Evolutionary conservation across 768 basidiomycete genomes (phyloP).

Genomic region (Naganishia kalamii): DNA sequence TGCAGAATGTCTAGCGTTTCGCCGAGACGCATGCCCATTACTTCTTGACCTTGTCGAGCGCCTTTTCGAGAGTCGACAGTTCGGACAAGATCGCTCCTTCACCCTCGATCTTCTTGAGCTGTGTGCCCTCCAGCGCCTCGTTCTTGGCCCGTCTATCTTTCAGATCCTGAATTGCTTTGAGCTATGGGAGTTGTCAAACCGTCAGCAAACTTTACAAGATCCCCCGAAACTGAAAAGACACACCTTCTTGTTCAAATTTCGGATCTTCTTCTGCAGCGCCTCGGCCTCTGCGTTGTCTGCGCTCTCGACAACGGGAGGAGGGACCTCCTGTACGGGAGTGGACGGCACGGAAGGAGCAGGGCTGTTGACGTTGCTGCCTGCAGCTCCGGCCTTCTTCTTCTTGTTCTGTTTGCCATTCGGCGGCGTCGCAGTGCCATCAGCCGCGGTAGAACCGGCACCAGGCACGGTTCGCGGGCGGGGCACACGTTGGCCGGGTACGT

Average conservation of each 20-base stretch:
- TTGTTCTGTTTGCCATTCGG: slow-evolving; percentile 51
- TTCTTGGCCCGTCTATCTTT: slow-evolving; percentile 86
- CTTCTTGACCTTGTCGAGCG: slow-evolving; percentile 21
- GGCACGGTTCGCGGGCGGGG: slow-evolving; percentile 61
- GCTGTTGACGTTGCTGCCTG: slow-evolving; percentile 31
- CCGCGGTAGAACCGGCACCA: slow-evolving; percentile 57
- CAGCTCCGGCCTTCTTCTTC: slow-evolving; percentile 53
- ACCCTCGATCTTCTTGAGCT: slow-evolving; percentile 92
- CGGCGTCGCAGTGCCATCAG: slow-evolving; percentile 48
- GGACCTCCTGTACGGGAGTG: slow-evolving; percentile 17
- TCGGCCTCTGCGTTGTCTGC: slow-evolving; percentile 51
- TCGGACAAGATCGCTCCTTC: slow-evolving; percentile 79
- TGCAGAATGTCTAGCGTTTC: background rate
- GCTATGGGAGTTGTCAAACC: slow-evolving; percentile 50
- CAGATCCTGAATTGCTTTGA: slow-evolving; percentile 97
- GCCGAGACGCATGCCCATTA: background rate
- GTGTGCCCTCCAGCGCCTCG: slow-evolving; percentile 86
- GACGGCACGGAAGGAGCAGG: slow-evolving; percentile 35
- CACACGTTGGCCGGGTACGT: slow-evolving; percentile 27
- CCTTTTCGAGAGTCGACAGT: slow-evolving; percentile 51
- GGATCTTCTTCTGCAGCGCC: slow-evolving; percentile 79
- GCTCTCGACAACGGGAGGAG: slow-evolving; percentile 14
- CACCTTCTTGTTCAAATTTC: slow-evolving; percentile 94
- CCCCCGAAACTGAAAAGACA: slow-evolving; percentile 25
- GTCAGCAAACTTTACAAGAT: background rate